Evolutionary conservation across 176 grass and related monocot genomes (phyloP), one percentile per base, ranked within the genome.

Genomic region (Oryza officinalis): DNA sequence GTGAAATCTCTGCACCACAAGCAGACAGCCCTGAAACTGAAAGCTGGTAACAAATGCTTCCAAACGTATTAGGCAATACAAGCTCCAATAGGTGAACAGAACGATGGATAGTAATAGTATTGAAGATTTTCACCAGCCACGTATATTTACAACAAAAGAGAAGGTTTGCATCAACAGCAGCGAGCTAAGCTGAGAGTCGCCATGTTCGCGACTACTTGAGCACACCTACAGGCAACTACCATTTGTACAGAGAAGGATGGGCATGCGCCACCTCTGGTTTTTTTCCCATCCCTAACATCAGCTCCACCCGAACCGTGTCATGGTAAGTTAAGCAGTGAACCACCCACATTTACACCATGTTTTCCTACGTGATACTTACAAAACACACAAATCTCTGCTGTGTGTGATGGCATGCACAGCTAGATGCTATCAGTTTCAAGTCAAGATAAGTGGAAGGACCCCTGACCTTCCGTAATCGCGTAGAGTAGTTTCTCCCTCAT

Each of bases 381-480:
- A 63, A 79, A 60, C 73, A 67, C 73, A 68, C n/a, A 10, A 70
- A 68, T 61, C 73, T 61, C 72, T 77, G 11, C 27, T 22, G 43
- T 27, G n/a, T 17, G 65, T n/a, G 40, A 41, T 41, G 45, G 69
- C 35, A 3, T 65, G 22, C 57, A 64, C 22, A 45, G 82, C 63
- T 59, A 76, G 26, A 4, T 31, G 1, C 13, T 50, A 66, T 11
- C 7, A 20, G 74, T 83, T 23, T 54, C 63, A 74, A 23, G 45
- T 87, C 81, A 95, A 68, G 93, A 95, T 27, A 95, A 83, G 72
- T 92, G 88, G 90, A 95, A 95, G 32, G 87, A 95, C 12, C 93
- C 90, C 72, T 95, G 93, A 18, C 90, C 93, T 86, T 95, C 93
- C 1, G 85, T 92, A 23, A 95, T 95, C 0, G 93, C 93, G 0